A percentile compares a stretch with the other conserved stretches of the same genome.
phyloP scores from a whole-genome alignment of 1,139 yeast species.

The Suhomyces bribrorum region DNA sequence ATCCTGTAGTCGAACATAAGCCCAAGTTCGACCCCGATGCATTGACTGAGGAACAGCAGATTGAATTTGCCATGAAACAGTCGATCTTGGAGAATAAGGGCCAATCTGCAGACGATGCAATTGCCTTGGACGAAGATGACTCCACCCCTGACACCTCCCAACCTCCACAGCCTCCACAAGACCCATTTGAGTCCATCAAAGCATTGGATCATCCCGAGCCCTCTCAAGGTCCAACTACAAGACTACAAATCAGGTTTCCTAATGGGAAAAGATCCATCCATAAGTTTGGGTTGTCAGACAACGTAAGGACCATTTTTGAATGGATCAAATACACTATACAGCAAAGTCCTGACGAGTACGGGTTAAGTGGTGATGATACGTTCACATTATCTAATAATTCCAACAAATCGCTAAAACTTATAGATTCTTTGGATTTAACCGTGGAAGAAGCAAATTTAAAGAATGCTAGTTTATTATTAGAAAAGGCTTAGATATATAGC shows the following conservation, averaged over 20 bases:
- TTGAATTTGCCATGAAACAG: conserved; percentile 73
- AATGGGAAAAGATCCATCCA: conserved; percentile 84
- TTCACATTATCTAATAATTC: conserved; percentile 60
- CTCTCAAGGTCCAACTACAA: conserved; percentile 59
- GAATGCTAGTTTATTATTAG: conserved; percentile 80
- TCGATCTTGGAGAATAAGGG: conserved; percentile 45
- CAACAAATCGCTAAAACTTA: conserved; percentile 64
- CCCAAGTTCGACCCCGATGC: conserved; percentile 57
- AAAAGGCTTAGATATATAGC: conserved; percentile 27
- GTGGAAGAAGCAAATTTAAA: conserved; percentile 77
- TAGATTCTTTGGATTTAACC: conserved; percentile 57
- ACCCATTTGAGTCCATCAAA: conserved; percentile 43
- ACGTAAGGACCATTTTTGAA: conserved; percentile 42
- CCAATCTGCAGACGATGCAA: conserved; percentile 29
- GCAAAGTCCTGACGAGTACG: conserved; percentile 54
- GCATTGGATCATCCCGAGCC: conserved; percentile 65
- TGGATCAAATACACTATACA: conserved; percentile 57
- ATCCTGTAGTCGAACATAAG: conserved; percentile 66
- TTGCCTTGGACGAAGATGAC: conserved; percentile 22
- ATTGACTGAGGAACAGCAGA: conserved; percentile 81
- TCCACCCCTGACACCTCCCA: conserved; percentile 4
- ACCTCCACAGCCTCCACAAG: conserved; percentile 15
- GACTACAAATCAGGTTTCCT: conserved; percentile 85
- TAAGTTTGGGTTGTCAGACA: conserved; percentile 51
- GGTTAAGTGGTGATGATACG: conserved; percentile 40